phyloP scores from a whole-genome alignment of 495 filamentous ascomycete genomes.

The Ramalina peruviana region DNA sequence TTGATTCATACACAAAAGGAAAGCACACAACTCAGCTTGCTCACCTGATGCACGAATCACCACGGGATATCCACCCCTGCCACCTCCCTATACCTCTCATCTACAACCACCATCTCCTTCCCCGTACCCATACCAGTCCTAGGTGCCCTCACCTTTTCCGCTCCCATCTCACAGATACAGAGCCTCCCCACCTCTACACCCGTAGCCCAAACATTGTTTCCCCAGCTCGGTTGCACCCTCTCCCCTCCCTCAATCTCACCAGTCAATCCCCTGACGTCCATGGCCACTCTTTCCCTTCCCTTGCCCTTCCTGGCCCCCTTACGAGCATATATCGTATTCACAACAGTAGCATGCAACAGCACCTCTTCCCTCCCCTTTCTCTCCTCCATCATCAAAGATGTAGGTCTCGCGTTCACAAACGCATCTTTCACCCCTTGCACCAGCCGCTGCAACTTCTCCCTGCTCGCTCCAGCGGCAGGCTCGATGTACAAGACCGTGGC shows the following conservation, averaged over 20 bases:
- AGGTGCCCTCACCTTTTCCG: slow-evolving; percentile 36
- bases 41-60: neutral
- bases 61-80: slow-evolving; percentile 12
- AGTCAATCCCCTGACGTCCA: neutral
- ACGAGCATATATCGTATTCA: slow-evolving; percentile 71
- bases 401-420: too few species aligned
- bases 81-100: slow-evolving; percentile 31
- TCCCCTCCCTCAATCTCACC: slow-evolving; percentile 21
- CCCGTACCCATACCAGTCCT: slow-evolving; percentile 11
- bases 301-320: neutral
- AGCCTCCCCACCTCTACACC: slow-evolving; percentile 47
- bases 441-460: too few species aligned
- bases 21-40: too few species aligned
- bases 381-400: too few species aligned
- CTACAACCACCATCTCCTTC: slow-evolving; percentile 22
- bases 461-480: neutral
- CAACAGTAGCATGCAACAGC: slow-evolving; percentile 68
- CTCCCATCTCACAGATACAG: slow-evolving; percentile 67
- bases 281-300: slow-evolving; percentile 14
- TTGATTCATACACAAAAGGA: too few species aligned
- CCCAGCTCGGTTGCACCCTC: slow-evolving; percentile 24
- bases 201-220: slow-evolving; percentile 45
- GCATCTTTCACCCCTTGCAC: too few species aligned
- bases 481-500: slow-evolving; percentile 3
- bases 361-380: slow-evolving; percentile 36